A percentile compares a stretch with the other conserved stretches of the same genome.
Conservation (phyloP, 2,329 filamentous ascomycete genomes). For the Neophaeococcomyces aloes region DNA sequence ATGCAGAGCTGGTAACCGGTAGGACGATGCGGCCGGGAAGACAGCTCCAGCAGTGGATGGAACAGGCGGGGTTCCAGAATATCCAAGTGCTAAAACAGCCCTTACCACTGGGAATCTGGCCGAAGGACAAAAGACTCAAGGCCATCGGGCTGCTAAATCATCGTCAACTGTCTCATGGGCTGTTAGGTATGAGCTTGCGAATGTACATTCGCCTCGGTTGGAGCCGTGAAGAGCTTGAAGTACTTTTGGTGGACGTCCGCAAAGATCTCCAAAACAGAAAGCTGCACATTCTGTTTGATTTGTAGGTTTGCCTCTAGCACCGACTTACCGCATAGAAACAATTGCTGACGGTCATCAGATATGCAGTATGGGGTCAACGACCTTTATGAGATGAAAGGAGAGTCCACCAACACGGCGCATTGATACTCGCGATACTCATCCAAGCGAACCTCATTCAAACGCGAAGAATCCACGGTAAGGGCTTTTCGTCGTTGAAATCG, state of each 20-base stretch:
- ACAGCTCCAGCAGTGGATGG: constrained; percentile 36
- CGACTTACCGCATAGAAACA: not conserved
- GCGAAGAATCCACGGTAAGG: too few species aligned
- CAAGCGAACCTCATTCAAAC: too few species aligned
- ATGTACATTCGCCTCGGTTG: constrained; percentile 18
- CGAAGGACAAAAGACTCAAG: constrained; percentile 37
- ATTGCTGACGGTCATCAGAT: constrained; percentile 7
- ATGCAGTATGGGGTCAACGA: constrained; percentile 14
- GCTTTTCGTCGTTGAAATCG: too few species aligned
- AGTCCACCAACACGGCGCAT: too few species aligned
- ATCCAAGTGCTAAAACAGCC: constrained; percentile 17
- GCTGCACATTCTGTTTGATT: constrained; percentile 25
- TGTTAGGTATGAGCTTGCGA: constrained; percentile 24
- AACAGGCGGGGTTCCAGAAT: constrained; percentile 30
- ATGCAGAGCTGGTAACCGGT: constrained; percentile 20
- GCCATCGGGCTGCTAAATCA: constrained; percentile 29
- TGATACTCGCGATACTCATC: too few species aligned
- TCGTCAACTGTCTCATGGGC: constrained; percentile 19
- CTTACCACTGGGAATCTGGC: constrained; percentile 43
- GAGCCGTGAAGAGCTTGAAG: constrained; percentile 24
- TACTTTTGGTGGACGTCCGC: constrained; percentile 26
- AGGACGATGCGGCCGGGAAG: constrained; percentile 31
- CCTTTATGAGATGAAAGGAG: not conserved
- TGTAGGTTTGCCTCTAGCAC: constrained; percentile 16
- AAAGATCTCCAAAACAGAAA: constrained; percentile 26